Percentiles rank a stretch among this genome's conserved stretches.
Conservation (phyloP, 2,329 filamentous ascomycete species). For the Ophiognomonia clavigignenti-juglandacearum region DNA sequence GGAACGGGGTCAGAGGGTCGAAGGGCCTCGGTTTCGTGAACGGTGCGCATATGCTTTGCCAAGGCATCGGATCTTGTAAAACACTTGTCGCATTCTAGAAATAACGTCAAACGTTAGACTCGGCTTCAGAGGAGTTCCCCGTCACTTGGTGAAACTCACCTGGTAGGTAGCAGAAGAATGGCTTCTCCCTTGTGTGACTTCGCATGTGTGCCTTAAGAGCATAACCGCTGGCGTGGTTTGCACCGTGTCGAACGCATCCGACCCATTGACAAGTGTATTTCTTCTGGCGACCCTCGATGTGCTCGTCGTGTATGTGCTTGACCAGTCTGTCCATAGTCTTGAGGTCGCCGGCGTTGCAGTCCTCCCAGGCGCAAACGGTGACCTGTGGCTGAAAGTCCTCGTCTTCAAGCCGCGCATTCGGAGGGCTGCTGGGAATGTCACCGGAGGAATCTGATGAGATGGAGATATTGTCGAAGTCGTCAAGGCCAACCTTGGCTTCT, state of each 20-base stretch:
- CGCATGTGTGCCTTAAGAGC: conserved; percentile 96
- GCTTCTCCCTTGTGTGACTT: conserved; percentile 96
- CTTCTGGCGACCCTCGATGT: conserved; percentile 89
- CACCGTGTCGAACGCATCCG: conserved; percentile 81
- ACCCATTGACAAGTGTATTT: conserved; percentile 99
- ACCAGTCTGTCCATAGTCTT: conserved; percentile 79
- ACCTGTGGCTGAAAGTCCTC: conserved; percentile 75
- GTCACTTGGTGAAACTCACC: conserved; percentile 63
- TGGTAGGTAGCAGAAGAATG: conserved; percentile 92
- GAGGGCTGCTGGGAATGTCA: conserved; percentile 69
- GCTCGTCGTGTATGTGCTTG: conserved; percentile 83
- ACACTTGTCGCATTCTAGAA: conserved; percentile 97
- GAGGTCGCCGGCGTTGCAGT: conserved; percentile 65
- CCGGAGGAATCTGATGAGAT: conserved; percentile 78
- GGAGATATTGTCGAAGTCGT: conserved; percentile 44
- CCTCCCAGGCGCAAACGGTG: conserved; percentile 73
- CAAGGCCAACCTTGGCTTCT: conserved; percentile 41
- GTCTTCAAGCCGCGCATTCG: conserved; percentile 64
- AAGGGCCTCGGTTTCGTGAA: conserved; percentile 93
- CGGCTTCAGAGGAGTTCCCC: too few relatives aligned
- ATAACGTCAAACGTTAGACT: too few relatives aligned
- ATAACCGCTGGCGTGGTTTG: conserved; percentile 91
- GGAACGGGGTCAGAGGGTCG: conserved; percentile 73
- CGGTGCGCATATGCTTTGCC: conserved; percentile 97
- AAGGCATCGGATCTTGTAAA: conserved; percentile 95